Evolutionary conservation across 2,329 filamentous ascomycete genomes (phyloP), one percentile per base, ranked within the genome.

Genomic region (Coniochaeta pulveracea): DNA sequence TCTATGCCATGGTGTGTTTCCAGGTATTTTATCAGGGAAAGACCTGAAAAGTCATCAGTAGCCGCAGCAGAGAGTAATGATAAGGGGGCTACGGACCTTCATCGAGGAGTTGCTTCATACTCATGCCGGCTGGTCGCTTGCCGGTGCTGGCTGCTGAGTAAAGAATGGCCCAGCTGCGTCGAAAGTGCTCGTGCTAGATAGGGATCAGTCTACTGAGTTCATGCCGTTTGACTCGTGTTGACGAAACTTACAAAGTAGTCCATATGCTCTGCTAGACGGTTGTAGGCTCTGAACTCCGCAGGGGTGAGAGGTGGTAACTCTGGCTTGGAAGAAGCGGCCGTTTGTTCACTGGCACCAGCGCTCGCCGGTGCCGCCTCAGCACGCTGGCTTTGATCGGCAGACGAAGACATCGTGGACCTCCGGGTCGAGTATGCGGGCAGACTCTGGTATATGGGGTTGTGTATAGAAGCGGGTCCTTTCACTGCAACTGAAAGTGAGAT

Each of bases 1-100:
- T 94, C 88, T 47, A 93, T 89, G 37, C 60, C 63, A 60, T 94
- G 88, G 58, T 94, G 86, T 37, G 72, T 57, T 8, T 73, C 69
- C n/a, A 94, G 72, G 37, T 80, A 70, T 11, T 67, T 64, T 43
- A 72, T 69, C 52, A 94, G 85, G 31, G 75, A 61, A n/a, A 84
- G 62, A 19, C 30, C 30, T 33, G 12, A 4, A 15, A 3, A 19
- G 14, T 6, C 5, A 9, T 31, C 10, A 31, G 7, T n/a, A n/a
- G 21, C 25, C 5, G 18, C n/a, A 4, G 17, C 7, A 2, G 15
- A 17, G 12, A 29, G 11, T 2, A 22, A 11, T 25, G 19, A 6
- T 15, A 8, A 16, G n/a, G 33, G n/a, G 19, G 6, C 18, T 5
- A 25, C 34, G 11, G 9, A 31, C 79, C 83, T 17, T 68, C 61